A percentile compares a stretch with the other conserved stretches of the same genome.
Conservation (phyloP, 2,329 filamentous ascomycete species). For the Cordyceps militaris region DNA sequence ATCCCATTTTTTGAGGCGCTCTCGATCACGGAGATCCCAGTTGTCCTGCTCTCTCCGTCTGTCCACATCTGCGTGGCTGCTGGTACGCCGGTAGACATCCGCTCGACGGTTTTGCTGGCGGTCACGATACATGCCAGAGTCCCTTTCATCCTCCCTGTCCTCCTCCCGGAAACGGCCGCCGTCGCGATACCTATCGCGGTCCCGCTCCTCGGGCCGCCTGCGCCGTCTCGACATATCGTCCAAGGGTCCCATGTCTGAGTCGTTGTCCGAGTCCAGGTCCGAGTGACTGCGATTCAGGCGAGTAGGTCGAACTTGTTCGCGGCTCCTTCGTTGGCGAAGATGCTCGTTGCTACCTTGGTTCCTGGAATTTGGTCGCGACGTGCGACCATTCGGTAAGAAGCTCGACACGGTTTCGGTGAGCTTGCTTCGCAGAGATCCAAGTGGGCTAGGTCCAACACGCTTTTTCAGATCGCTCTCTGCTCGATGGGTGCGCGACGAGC, state of each 20-base stretch:
- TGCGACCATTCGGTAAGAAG: constrained; percentile 33
- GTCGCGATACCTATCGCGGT: constrained; percentile 29
- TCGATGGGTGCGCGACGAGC: constrained; percentile 27
- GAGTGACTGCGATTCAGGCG: constrained; percentile 36
- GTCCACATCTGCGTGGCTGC: constrained; percentile 44
- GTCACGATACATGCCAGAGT: constrained; percentile 25
- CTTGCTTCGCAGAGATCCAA: constrained; percentile 36
- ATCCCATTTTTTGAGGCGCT: constrained; percentile 24
- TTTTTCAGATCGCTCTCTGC: constrained; percentile 32
- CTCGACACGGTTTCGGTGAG: constrained; percentile 38
- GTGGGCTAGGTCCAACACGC: constrained; percentile 29
- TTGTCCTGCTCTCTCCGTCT: constrained; percentile 30
- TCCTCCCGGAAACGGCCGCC: constrained; percentile 26
- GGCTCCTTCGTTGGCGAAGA: constrained; percentile 29
- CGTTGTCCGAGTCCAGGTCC: constrained; percentile 30
- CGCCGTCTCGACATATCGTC: constrained; percentile 26
- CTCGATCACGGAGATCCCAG: constrained; percentile 28
- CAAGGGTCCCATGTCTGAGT: constrained; percentile 27
- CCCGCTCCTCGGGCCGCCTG: constrained; percentile 32
- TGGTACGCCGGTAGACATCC: constrained; percentile 37
- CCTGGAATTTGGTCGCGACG: constrained; percentile 28
- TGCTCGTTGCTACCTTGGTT: constrained; percentile 25
- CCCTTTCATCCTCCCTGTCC: constrained; percentile 27
- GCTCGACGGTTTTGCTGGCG: constrained; percentile 32
- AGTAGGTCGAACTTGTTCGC: constrained; percentile 34